Base-by-base conservation (phyloP, 192 early-diverging fungal genomes). In the Lunasporangiospora selenospora region DNA sequence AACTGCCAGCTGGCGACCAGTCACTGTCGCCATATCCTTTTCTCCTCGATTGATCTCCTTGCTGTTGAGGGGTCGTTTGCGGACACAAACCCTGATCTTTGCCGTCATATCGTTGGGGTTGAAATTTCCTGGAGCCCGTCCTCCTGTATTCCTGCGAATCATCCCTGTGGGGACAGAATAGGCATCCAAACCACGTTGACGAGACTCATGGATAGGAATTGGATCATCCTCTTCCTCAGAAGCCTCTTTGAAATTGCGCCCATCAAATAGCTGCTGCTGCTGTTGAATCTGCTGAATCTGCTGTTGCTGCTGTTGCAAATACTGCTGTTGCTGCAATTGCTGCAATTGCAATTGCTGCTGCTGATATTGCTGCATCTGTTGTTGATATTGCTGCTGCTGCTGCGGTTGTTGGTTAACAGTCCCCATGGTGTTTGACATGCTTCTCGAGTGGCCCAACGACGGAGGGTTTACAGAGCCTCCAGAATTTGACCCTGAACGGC, bases 31-130 rank as follows among this genome's bases (percentile, higher is more conserved):
- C 67, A 97, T 90, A 62, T 97, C 95, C 53, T 84, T 85, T 58
- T 97, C 92, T 37, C 80, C 84, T 24, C 77, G 69, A 29, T 86
- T 87, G 30, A 81, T 49, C 76, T 97, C 95, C 75, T 93, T 94
- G 40, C 85, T 80, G 81, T 81, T 93, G 42, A 97, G 76, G 16
- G 95, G 95, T 13, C 95, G 80, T 73, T 97, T 97, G 42, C 95
- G 81, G 18, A 97, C 95, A 51, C 94, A 96, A 16, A 97, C 95
- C 42, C 94, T 86, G 56, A 97, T 97, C 44, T 90, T 83, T 59
- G 94, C 93, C 24, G 79, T 77, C 15, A 92, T 67, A 56, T 87
- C 84, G 37, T 75, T 58, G 4, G 56, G 39, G 8, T 66, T 53
- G 29, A 54, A 48, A n/a, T 43, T 24, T 46, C 75, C 38, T 42